phyloP scores from a whole-genome alignment of 1,284 basidiomycete genomes.

The Macrocybe sp. region DNA sequence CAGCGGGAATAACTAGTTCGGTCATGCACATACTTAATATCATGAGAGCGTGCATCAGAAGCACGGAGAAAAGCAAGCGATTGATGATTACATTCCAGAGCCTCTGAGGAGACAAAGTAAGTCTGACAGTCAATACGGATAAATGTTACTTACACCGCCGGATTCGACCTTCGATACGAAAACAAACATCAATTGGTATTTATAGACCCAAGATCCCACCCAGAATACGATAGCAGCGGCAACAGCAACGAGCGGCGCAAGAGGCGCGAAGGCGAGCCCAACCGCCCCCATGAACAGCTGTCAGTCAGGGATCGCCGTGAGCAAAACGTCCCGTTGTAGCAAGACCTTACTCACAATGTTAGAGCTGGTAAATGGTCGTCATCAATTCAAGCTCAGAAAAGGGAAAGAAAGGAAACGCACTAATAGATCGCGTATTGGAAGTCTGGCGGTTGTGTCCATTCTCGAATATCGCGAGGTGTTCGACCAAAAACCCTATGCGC shows the following conservation, averaged over 20 bases:
- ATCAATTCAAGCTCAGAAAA: constrained; percentile 2
- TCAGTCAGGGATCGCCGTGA: constrained; percentile 7
- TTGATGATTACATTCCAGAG: constrained; percentile 93
- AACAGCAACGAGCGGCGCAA: constrained; percentile 84
- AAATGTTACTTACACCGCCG: constrained; percentile 67
- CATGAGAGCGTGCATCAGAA: constrained; percentile 86
- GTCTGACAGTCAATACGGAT: not conserved
- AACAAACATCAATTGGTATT: constrained; percentile 93
- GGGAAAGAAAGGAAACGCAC: constrained; percentile 37
- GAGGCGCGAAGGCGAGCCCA: constrained; percentile 85
- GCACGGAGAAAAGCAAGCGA: constrained; percentile 66
- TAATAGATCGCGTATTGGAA: constrained; percentile 92
- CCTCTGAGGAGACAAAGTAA: constrained; percentile 42
- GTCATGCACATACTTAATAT: constrained; percentile 65
- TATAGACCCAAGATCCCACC: constrained; percentile 79
- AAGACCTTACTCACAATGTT: constrained; percentile 45
- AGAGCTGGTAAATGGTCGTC: constrained; percentile 37
- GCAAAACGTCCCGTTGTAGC: not conserved
- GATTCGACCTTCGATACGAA: constrained; percentile 85
- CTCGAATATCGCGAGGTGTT: constrained; percentile 92
- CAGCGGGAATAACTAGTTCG: not conserved
- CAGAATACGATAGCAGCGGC: constrained; percentile 80
- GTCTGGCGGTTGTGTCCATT: constrained; percentile 92
- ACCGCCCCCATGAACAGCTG: constrained; percentile 86
- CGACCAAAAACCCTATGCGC: constrained; percentile 76